Evolutionary conservation across 1,139 yeast species (phyloP).

Genomic region (Geotrichum europaeum): DNA sequence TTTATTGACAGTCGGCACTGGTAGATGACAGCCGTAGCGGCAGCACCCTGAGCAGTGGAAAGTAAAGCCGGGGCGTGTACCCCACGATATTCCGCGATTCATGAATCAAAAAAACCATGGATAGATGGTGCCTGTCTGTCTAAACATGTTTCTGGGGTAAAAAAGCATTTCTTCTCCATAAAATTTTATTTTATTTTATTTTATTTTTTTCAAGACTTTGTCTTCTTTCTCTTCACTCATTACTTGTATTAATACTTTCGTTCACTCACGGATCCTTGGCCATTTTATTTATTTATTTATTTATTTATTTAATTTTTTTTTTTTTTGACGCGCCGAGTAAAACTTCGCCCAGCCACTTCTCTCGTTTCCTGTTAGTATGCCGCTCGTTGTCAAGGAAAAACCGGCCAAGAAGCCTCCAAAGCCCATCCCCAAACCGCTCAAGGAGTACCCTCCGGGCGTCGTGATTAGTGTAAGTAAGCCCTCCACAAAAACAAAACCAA

Average conservation of each 20-base stretch:
- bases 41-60: neutral
- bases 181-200: neutral
- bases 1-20: neutral
- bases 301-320: too few species aligned
- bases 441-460: slow-evolving; percentile 20
- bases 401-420: neutral
- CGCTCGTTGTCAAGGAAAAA: neutral
- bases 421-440: slow-evolving; percentile 13
- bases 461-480: slow-evolving; percentile 20
- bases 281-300: neutral
- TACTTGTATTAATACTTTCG: neutral
- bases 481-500: neutral
- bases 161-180: neutral
- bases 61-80: neutral
- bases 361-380: neutral
- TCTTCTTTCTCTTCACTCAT: neutral
- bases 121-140: neutral
- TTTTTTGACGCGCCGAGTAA: too few species aligned
- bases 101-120: neutral
- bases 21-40: neutral
- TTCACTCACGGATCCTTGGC: neutral
- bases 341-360: too few species aligned
- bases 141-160: neutral
- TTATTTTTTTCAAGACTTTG: neutral
- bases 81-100: neutral